These are phyloP conservation scores for Hirschfeldia incana DNA, from an alignment of 345 rosid species.

Conservation along the genomic window DNA sequence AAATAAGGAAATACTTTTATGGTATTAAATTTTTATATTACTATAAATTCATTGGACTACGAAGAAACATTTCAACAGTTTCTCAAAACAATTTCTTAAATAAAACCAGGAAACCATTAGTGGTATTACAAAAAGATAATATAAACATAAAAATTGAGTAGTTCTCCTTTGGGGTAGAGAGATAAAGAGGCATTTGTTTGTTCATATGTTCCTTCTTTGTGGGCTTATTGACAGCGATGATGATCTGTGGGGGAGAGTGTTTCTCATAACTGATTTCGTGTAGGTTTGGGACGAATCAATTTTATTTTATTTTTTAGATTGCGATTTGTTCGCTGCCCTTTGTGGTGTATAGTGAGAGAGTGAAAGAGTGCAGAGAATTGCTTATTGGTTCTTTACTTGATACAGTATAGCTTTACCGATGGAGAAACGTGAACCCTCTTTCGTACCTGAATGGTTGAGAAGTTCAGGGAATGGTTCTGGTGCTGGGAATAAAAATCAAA, in stretches of 20 bases:
- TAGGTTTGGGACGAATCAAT: background rate
- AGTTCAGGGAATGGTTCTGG: conserved; percentile 65
- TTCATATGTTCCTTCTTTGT: conserved; percentile 47
- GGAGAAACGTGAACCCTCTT: conserved; percentile 79
- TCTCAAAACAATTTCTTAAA: background rate
- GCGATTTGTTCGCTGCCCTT: background rate
- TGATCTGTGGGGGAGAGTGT: conserved; percentile 48
- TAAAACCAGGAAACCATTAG: background rate
- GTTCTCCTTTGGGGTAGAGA: background rate
- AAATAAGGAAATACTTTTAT: background rate
- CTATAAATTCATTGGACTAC: background rate
- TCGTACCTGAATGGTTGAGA: conserved; percentile 90
- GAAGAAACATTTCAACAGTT: background rate
- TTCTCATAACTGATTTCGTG: conserved; percentile 7
- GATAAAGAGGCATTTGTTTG: conserved; percentile 27
- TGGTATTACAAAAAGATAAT: background rate
- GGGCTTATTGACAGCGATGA: conserved; percentile 32
- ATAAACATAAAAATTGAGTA: background rate
- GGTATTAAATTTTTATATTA: background rate
- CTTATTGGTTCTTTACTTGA: conserved; percentile 16
- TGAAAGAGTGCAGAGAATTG: background rate
- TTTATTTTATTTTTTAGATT: background rate
- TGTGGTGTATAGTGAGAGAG: background rate
- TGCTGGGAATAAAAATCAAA: conserved; percentile 54
- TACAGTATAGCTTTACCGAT: conserved; percentile 27